These are phyloP conservation scores for Saccharomycopsis guyanensis DNA, from an alignment of 805 yeast genomes.

Conservation along the genomic window DNA sequence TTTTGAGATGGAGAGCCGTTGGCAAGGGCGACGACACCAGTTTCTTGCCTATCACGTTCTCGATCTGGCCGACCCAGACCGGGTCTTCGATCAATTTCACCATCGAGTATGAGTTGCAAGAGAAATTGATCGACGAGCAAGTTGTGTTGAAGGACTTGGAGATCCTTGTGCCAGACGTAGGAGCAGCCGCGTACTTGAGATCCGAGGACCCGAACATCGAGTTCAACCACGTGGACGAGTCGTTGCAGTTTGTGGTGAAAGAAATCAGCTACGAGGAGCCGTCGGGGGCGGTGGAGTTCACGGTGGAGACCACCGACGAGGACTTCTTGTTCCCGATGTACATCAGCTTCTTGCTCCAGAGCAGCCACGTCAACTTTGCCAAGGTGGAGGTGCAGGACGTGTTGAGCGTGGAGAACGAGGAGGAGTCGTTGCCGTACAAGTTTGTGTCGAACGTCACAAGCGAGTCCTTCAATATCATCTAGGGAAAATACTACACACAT, in stretches of 20 bases:
- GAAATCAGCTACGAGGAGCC: slow-evolving; percentile 43
- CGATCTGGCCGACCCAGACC: slow-evolving; percentile 73
- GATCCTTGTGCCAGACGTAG: slow-evolving; percentile 56
- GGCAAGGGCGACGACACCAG: slow-evolving; percentile 52
- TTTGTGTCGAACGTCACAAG: slow-evolving; percentile 48
- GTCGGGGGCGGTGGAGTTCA: slow-evolving; percentile 72
- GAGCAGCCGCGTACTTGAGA: slow-evolving; percentile 46
- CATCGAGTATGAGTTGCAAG: slow-evolving; percentile 75
- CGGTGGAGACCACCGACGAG: slow-evolving; percentile 67
- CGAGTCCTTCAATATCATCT: slow-evolving; percentile 52
- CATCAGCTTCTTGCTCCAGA: slow-evolving; percentile 48
- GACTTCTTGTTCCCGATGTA: slow-evolving; percentile 86
- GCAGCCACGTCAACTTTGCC: slow-evolving; percentile 50
- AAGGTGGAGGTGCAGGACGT: slow-evolving; percentile 57
- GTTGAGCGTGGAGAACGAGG: slow-evolving; percentile 39
- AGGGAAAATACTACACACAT: too few relatives aligned
- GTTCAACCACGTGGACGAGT: slow-evolving; percentile 56
- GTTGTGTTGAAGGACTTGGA: slow-evolving; percentile 33
- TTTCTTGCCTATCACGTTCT: slow-evolving; percentile 59
- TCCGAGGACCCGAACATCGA: slow-evolving; percentile 46
- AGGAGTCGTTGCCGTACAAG: slow-evolving; percentile 60
- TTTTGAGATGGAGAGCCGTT: slow-evolving; percentile 82
- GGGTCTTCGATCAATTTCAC: slow-evolving; percentile 65
- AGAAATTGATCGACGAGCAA: slow-evolving; percentile 34
- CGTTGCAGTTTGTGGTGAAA: slow-evolving; percentile 58